Evolutionary conservation across 306 rosid genomes (phyloP).

Genomic region (Lathyrus tuberosus): DNA sequence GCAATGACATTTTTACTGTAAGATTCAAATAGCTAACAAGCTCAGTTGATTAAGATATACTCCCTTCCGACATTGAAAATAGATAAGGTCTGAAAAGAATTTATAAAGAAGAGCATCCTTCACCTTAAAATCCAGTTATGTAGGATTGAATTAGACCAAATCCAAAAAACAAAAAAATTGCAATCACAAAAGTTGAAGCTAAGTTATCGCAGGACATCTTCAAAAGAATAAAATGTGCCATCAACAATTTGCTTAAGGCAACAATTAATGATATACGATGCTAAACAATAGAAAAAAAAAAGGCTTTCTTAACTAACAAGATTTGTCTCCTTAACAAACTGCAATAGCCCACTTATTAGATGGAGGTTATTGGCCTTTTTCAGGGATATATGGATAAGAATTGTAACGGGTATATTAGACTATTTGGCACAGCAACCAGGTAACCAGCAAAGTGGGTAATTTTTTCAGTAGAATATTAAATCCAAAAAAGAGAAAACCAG

Average conservation of each 20-base stretch:
- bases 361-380: neutral
- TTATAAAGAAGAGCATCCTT: no score
- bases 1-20: no score
- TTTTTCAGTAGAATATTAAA: neutral
- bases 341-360: no score
- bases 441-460: conserved; percentile 11
- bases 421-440: neutral
- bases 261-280: neutral
- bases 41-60: no score
- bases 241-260: neutral
- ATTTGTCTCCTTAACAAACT: neutral
- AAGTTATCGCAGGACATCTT: neutral
- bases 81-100: no score
- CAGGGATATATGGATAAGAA: neutral
- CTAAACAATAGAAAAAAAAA: neutral
- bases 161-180: neutral
- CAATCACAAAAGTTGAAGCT: neutral
- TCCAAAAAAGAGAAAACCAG: neutral
- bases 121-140: no score
- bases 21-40: no score
- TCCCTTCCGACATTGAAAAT: no score
- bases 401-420: neutral
- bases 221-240: neutral
- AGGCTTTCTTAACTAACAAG: neutral
- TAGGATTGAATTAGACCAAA: no score